Evolutionary conservation across 345 rosid genomes (phyloP).

Genomic region (Pistacia integerrima): DNA sequence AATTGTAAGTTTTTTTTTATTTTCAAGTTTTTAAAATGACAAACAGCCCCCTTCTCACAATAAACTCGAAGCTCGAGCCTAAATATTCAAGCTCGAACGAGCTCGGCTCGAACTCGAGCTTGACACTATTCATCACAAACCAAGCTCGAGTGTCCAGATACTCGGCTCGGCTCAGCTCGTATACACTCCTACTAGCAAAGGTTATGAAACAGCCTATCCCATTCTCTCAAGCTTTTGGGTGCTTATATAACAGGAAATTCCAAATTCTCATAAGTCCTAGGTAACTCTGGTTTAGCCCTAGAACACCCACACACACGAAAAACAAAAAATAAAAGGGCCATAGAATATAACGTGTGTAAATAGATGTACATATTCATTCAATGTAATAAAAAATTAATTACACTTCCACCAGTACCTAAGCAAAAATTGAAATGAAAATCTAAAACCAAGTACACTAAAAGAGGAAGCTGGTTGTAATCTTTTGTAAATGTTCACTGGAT

Average conservation of each 20-base stretch:
- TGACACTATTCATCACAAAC: no score
- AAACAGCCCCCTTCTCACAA: no score
- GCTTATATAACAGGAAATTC: not conserved
- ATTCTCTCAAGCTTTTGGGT: not conserved
- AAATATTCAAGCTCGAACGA: no score
- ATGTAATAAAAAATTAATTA: slow-evolving; percentile 6
- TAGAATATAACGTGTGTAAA: not conserved
- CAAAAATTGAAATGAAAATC: not conserved
- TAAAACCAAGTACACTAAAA: slow-evolving; percentile 4
- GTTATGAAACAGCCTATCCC: not conserved
- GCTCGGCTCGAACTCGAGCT: no score
- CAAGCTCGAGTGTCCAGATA: no score
- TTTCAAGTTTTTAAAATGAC: no score
- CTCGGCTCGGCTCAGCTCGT: no score
- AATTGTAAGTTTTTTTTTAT: no score
- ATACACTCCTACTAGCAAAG: no score
- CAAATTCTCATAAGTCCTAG: not conserved
- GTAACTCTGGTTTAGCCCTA: not conserved
- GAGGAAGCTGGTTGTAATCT: slow-evolving; percentile 2
- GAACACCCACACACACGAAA: not conserved
- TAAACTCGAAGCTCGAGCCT: no score
- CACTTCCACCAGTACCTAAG: slow-evolving; percentile 5
- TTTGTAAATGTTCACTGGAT: slow-evolving; percentile 1
- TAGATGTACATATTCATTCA: slow-evolving; percentile 8
- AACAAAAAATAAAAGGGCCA: not conserved